Evolutionary conservation across 2,329 filamentous ascomycete genomes (phyloP).

Genomic region (Cryphonectria radicalis): DNA sequence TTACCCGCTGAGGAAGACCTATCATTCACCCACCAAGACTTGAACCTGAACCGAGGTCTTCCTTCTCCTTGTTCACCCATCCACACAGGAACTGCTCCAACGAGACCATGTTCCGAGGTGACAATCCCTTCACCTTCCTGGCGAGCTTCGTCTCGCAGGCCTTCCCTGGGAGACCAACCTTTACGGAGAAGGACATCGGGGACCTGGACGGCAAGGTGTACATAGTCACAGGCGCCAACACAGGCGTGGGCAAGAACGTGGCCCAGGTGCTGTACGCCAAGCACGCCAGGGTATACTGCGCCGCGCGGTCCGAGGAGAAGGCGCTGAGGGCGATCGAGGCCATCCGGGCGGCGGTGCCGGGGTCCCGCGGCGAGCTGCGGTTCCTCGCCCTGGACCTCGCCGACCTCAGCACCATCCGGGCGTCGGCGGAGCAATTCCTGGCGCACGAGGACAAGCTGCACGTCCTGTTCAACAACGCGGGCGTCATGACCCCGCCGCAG

Average conservation of each 20-base stretch:
- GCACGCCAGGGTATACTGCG: constrained; percentile 56
- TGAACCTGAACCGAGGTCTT: neutral
- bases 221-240: constrained; percentile 48
- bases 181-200: constrained; percentile 39
- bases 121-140: constrained; percentile 6
- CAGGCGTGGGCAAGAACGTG: constrained; percentile 52
- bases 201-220: constrained; percentile 44
- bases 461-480: constrained; percentile 47
- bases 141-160: neutral
- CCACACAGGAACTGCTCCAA: neutral
- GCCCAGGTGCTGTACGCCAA: constrained; percentile 53
- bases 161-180: constrained; percentile 36
- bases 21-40: neutral
- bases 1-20: neutral
- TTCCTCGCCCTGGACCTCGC: constrained; percentile 41
- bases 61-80: neutral
- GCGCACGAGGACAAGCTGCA: constrained; percentile 37
- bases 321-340: constrained; percentile 45
- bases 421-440: constrained; percentile 33
- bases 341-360: constrained; percentile 38
- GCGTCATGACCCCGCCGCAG: constrained; percentile 40
- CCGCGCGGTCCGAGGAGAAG: constrained; percentile 48
- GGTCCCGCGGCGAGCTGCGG: constrained; percentile 36
- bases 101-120: neutral
- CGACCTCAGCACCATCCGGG: constrained; percentile 36